These are phyloP conservation scores for Mycena epipterygia DNA, from an alignment of 768 basidiomycete genomes.

Conservation along the genomic window DNA sequence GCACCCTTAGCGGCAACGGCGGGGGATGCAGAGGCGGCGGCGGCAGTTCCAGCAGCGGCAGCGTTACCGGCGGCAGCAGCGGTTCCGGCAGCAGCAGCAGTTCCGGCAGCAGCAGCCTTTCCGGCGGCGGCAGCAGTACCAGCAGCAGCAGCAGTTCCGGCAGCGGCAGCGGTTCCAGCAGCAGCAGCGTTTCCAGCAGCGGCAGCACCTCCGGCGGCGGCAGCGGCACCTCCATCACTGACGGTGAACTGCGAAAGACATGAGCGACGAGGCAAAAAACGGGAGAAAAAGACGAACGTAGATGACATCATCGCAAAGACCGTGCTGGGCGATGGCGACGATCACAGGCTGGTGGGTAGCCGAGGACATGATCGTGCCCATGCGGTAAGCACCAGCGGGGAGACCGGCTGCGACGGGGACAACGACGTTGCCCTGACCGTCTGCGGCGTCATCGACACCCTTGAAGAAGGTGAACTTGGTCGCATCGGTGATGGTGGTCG, in stretches of 20 bases:
- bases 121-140: constrained; percentile 27
- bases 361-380: constrained; percentile 69
- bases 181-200: constrained; percentile 11
- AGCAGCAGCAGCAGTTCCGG: not conserved
- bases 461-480: constrained; percentile 71
- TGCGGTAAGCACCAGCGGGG: constrained; percentile 69
- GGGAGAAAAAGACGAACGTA: constrained; percentile 59
- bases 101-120: constrained; percentile 33
- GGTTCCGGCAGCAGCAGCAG: constrained; percentile 25
- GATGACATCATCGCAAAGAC: constrained; percentile 69
- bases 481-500: constrained; percentile 63
- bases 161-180: constrained; percentile 14
- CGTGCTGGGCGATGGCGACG: constrained; percentile 73
- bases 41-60: constrained; percentile 8
- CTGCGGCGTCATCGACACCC: constrained; percentile 58
- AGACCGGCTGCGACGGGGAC: constrained; percentile 68
- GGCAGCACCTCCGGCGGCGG: constrained; percentile 15
- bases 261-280: constrained; percentile 8
- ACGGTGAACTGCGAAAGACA: constrained; percentile 48
- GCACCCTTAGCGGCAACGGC: not conserved
- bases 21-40: constrained; percentile 5
- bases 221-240: constrained; percentile 39
- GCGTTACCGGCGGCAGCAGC: constrained; percentile 19
- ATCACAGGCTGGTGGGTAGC: constrained; percentile 72
- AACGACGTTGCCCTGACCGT: constrained; percentile 62